phyloP scores from a whole-genome alignment of 345 rosid genomes.

The Atalantia buxifolia region DNA sequence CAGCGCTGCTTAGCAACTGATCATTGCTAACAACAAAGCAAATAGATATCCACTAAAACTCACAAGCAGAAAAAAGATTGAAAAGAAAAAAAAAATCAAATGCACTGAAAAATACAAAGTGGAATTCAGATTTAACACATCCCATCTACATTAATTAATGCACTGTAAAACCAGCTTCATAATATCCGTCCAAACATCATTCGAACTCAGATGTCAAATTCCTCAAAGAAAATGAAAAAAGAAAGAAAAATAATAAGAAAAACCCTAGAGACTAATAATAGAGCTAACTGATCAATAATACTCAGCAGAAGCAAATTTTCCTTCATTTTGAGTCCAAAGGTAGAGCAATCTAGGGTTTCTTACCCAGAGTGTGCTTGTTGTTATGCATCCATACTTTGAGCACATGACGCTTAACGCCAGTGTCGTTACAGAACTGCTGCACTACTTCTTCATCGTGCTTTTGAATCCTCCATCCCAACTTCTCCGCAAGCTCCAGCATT shows the following conservation, averaged over 20 bases:
- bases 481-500: slow-evolving; percentile 70
- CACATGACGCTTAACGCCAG: slow-evolving; percentile 61
- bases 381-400: slow-evolving; percentile 93
- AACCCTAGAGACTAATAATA: slow-evolving; percentile 5
- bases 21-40: slow-evolving; percentile 34
- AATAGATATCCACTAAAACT: slow-evolving; percentile 18
- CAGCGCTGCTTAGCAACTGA: not conserved
- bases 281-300: not conserved
- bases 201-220: slow-evolving; percentile 7
- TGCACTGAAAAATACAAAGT: slow-evolving; percentile 6
- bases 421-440: slow-evolving; percentile 65
- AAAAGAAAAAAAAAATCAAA: not conserved
- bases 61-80: not conserved
- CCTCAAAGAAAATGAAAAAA: not conserved
- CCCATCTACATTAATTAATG: slow-evolving; percentile 27
- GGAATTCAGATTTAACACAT: not conserved
- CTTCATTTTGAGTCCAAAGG: not conserved
- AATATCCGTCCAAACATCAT: slow-evolving; percentile 18
- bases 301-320: not conserved
- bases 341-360: slow-evolving; percentile 56
- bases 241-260: not conserved
- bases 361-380: slow-evolving; percentile 84
- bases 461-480: slow-evolving; percentile 76
- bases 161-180: slow-evolving; percentile 11
- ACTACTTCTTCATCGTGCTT: slow-evolving; percentile 70